Evolutionary conservation across 2,329 filamentous ascomycete genomes (phyloP).

Genomic region (Alternaria consortialis): DNA sequence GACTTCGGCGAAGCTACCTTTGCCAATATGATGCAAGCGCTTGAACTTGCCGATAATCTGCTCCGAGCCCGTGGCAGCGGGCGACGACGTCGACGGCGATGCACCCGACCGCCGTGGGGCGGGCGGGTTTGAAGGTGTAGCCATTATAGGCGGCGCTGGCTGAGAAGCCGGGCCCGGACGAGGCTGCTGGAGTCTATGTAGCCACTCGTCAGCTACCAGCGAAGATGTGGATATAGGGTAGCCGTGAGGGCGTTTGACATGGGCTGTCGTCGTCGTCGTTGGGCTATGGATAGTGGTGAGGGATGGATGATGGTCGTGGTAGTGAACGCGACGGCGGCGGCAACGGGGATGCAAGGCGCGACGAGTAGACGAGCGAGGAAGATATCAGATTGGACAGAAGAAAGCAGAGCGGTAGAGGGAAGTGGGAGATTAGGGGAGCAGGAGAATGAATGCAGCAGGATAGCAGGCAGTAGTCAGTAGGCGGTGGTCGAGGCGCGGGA

Average conservation of each 20-base stretch:
- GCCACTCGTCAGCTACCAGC: slow-evolving; percentile 43
- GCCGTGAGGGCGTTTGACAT: slow-evolving; percentile 52
- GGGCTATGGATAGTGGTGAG: slow-evolving; percentile 18
- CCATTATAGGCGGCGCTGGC: slow-evolving; percentile 48
- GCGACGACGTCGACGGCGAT: slow-evolving; percentile 45
- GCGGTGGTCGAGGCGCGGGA: background rate
- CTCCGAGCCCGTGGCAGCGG: slow-evolving; percentile 32
- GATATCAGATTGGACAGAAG: background rate
- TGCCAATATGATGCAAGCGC: slow-evolving; percentile 89
- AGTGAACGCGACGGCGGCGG: slow-evolving; percentile 13
- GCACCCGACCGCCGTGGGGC: slow-evolving; percentile 49
- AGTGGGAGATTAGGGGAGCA: background rate
- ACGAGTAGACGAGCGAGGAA: background rate
- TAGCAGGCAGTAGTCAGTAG: slow-evolving; percentile 2
- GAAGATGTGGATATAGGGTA: slow-evolving; percentile 50
- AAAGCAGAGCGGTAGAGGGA: background rate
- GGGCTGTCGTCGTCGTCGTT: slow-evolving; percentile 30
- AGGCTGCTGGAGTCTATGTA: slow-evolving; percentile 13
- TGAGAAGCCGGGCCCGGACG: slow-evolving; percentile 36
- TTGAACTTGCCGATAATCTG: slow-evolving; percentile 76
- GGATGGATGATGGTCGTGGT: slow-evolving; percentile 10
- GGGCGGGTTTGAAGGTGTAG: slow-evolving; percentile 40
- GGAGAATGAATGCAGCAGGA: background rate
- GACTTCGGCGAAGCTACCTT: slow-evolving; percentile 96
- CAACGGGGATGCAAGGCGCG: slow-evolving; percentile 6